Percentiles rank a stretch among this genome's conserved stretches.
phyloP scores from a whole-genome alignment of 2,329 filamentous ascomycete species.

The Ceratocystis diversiconidia region DNA sequence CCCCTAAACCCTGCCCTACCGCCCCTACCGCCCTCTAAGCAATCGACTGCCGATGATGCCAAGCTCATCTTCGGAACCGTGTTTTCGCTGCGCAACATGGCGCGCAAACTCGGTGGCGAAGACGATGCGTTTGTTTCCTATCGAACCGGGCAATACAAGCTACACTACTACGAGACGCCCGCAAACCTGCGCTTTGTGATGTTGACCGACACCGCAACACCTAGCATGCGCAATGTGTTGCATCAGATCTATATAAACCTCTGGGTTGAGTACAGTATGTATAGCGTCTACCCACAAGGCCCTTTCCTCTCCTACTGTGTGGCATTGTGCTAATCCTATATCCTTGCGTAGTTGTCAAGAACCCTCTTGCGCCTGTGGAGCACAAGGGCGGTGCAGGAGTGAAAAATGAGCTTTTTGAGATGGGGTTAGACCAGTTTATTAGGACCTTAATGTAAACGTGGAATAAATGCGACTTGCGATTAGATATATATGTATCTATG shows the following conservation, averaged over 20 bases:
- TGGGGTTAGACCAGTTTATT: conserved; percentile 65
- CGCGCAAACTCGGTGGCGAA: conserved; percentile 80
- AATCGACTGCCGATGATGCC: conserved; percentile 55
- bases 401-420: conserved; percentile 55
- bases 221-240: conserved; percentile 83
- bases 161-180: conserved; percentile 97
- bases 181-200: conserved; percentile 93
- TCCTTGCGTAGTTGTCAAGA: conserved; percentile 46
- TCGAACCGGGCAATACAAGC: conserved; percentile 87
- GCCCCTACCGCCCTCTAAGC: conserved; percentile 19
- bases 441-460: conserved; percentile 42
- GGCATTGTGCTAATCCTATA: background rate
- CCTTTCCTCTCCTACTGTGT: background rate
- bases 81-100: conserved; percentile 94
- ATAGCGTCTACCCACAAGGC: background rate
- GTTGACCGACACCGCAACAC: conserved; percentile 77
- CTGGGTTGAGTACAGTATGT: conserved; percentile 82
- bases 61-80: conserved; percentile 96
- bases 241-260: conserved; percentile 98
- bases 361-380: conserved; percentile 53
- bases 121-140: conserved; percentile 93
- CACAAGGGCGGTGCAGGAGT: conserved; percentile 56
- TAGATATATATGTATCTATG: background rate
- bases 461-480: background rate
- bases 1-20: conserved; percentile 25